Percentiles rank a stretch among this genome's conserved stretches.
phyloP scores from a whole-genome alignment of 441 rosid genomes.

The Corymbia calophylla region DNA sequence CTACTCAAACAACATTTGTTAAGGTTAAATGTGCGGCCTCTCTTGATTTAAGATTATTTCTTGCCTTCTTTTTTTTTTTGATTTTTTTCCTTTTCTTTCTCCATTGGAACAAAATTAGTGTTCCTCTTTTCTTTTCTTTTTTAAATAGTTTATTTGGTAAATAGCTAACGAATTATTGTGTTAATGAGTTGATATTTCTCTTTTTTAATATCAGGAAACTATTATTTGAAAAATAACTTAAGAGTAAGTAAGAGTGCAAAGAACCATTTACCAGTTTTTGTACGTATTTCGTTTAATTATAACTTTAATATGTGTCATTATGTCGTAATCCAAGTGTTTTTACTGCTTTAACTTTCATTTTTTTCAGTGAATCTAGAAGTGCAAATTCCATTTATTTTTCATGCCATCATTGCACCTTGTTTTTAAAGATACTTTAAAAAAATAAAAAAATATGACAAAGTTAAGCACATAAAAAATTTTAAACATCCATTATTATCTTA shows the following conservation, averaged over 20 bases:
- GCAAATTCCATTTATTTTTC: background rate
- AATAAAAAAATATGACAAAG: too few relatives aligned
- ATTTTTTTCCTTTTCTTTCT: background rate
- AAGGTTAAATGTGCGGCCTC: background rate
- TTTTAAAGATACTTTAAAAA: background rate
- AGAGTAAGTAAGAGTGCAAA: background rate
- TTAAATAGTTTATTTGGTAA: background rate
- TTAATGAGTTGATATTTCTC: background rate
- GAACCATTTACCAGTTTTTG: background rate
- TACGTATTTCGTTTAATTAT: too few relatives aligned
- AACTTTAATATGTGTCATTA: background rate
- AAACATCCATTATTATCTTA: background rate
- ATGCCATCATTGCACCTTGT: background rate
- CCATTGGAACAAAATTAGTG: background rate
- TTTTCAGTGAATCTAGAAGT: too few relatives aligned
- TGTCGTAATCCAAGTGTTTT: background rate
- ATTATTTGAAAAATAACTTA: too few relatives aligned
- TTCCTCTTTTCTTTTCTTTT: background rate
- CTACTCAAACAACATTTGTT: too few relatives aligned
- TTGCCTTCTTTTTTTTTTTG: background rate
- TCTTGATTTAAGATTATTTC: background rate
- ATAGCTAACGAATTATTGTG: background rate
- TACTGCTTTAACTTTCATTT: background rate
- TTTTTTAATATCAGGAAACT: background rate
- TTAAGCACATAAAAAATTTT: background rate